Conservation (phyloP, 768 basidiomycete genomes). For the Psilocybe subaeruginosa region DNA sequence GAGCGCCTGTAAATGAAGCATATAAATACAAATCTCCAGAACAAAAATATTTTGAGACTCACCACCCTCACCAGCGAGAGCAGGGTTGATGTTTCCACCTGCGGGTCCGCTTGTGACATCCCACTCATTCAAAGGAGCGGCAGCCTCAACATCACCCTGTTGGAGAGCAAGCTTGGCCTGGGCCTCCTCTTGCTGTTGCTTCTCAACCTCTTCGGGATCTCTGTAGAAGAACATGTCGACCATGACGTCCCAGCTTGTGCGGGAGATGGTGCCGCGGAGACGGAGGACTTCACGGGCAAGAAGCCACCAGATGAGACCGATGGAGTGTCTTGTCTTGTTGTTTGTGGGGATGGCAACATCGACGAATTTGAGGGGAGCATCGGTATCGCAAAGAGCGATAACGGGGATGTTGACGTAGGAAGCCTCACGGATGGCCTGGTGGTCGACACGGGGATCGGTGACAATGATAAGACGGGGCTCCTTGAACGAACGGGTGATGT, state of each 20-base stretch:
- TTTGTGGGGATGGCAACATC: constrained; percentile 99
- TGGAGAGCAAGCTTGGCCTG: constrained; percentile 79
- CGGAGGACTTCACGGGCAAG: constrained; percentile 97
- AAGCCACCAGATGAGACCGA: constrained; percentile 98
- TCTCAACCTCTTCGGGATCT: constrained; percentile 99
- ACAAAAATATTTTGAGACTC: constrained; percentile 23
- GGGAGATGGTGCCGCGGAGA: constrained; percentile 90
- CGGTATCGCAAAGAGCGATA: constrained; percentile 98
- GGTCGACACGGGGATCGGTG: constrained; percentile 98
- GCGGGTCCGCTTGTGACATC: constrained; percentile 70
- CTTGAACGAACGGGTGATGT: constrained; percentile 99
- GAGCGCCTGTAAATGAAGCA: constrained; percentile 48
- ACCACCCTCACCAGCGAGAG: constrained; percentile 67
- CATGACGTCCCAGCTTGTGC: constrained; percentile 96
- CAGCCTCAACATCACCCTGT: constrained; percentile 51
- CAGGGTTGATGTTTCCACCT: constrained; percentile 75
- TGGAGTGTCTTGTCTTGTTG: constrained; percentile 98
- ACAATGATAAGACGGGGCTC: constrained; percentile 98
- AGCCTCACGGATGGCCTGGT: constrained; percentile 99
- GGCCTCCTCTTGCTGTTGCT: constrained; percentile 93
- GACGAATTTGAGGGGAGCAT: constrained; percentile 96
- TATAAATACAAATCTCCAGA: constrained; percentile 7
- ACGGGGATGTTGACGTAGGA: constrained; percentile 99
- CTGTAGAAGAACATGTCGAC: constrained; percentile 99
- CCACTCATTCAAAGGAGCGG: constrained; percentile 56